Base-by-base conservation (phyloP, 352 stramenopile species). In the Phytophthora pisi region DNA sequence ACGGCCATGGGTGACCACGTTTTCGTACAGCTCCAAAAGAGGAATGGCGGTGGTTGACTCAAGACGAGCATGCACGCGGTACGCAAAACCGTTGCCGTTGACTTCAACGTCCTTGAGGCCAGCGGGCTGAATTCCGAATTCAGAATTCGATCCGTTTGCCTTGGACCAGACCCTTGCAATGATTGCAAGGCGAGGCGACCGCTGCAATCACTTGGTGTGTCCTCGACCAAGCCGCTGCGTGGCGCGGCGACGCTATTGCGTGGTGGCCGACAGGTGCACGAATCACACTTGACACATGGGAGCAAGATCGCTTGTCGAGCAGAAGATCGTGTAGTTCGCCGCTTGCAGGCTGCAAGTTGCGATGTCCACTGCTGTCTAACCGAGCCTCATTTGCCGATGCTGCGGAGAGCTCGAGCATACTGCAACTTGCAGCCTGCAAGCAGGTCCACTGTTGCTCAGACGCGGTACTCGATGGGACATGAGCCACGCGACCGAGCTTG, bases 381-480 rank as follows among this genome's bases (percentile, higher is more conserved):
- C 9, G 1, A 8, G 28, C 0, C 6, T 31, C 28, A 42, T 42
- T 13, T n/a, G 34, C 34, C 11, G 10, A 28, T 13, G 20, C 31
- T 40, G 30, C 31, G 9, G 30, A 55, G 43, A 58, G 18, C 51
- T 58, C n/a, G 50, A 45, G 47, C 57, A 65, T 28, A 11, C 51
- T 66, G 59, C 40, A 68, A 23, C n/a, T n/a, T n/a, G n/a, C n/a
- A n/a, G n/a, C n/a, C n/a, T n/a, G n/a, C n/a, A n/a, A n/a, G 9
- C 51, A 42, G 47, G 46, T 51, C 11, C 30, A 45, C 18, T 38
- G 59, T 61, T 66, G 59, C 38, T 68, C 61, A 68, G 43, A 51
- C 23, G 61, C 45, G 45, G 61, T 64, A 56, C 53, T 18, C 51
- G 9, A 52, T 68, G 61, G 24, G 61, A 64, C 61, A 68, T 26